Conservation (phyloP, 2,329 filamentous ascomycete genomes). For the Seiridium cupressi region DNA sequence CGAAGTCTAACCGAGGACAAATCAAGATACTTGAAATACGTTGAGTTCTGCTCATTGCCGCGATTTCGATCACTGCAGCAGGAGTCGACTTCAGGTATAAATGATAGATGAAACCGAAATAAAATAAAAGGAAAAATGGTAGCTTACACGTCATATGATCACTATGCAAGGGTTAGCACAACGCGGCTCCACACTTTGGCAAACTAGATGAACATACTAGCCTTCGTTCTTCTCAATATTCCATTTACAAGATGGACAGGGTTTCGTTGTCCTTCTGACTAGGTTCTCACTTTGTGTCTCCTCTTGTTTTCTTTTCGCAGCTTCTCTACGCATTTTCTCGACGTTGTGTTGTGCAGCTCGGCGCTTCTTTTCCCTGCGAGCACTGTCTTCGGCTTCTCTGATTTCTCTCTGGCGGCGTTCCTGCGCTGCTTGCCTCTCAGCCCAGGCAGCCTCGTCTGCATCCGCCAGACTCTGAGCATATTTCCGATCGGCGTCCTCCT, state of each 20-base stretch:
- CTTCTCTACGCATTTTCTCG: neutral
- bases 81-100: neutral
- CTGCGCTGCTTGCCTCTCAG: no score
- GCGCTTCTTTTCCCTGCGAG: neutral
- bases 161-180: slow-evolving; percentile 7
- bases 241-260: slow-evolving; percentile 13
- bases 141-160: slow-evolving; percentile 18
- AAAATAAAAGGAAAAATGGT: neutral
- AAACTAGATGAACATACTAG: slow-evolving; percentile 11
- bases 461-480: slow-evolving; percentile 6
- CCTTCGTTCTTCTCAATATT: slow-evolving; percentile 17
- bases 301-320: slow-evolving; percentile 8
- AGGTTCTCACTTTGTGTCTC: slow-evolving; percentile 11
- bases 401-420: no score
- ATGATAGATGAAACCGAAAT: neutral
- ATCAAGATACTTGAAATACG: neutral
- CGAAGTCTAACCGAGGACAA: neutral
- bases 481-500: no score
- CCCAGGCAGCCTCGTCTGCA: neutral
- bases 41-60: neutral
- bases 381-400: no score
- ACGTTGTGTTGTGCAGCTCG: neutral
- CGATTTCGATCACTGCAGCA: neutral
- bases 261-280: slow-evolving; percentile 13
- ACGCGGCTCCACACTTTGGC: neutral